Conservation (phyloP, 75 land plant genomes). For the Ceratopteris richardii region DNA sequence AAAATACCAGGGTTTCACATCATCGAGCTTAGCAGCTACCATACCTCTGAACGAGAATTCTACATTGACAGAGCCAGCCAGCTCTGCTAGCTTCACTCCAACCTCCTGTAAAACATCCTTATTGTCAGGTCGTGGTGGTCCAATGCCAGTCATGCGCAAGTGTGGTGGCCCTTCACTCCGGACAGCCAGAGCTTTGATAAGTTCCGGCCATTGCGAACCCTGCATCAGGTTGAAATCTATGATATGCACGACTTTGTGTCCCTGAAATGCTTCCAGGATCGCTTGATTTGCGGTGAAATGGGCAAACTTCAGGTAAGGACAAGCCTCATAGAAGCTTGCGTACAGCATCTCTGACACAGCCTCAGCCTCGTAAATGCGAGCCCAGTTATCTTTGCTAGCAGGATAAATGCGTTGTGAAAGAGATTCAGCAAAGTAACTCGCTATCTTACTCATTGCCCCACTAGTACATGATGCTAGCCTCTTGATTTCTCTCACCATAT, state of each 20-base stretch:
- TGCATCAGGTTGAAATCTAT: conserved; percentile 72
- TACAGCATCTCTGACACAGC: conserved; percentile 47
- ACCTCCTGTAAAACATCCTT: conserved; percentile 52
- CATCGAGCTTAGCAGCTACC: conserved; percentile 50
- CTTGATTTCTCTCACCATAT: conserved; percentile 43
- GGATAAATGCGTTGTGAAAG: conserved; percentile 51
- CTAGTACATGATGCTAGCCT: conserved; percentile 21
- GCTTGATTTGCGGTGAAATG: conserved; percentile 97
- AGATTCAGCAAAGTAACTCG: conserved; percentile 74
- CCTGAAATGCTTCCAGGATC: conserved; percentile 75
- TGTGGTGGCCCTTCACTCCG: conserved; percentile 74
- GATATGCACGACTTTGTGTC: conserved; percentile 59
- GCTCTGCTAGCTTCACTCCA: conserved; percentile 49
- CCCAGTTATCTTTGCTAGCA: neutral
- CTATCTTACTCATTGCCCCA: conserved; percentile 76
- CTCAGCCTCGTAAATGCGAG: conserved; percentile 18
- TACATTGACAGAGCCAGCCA: conserved; percentile 59
- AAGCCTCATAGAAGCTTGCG: conserved; percentile 78
- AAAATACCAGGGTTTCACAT: conserved; percentile 68
- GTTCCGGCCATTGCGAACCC: conserved; percentile 89
- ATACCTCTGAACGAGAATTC: conserved; percentile 75
- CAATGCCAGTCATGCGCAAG: conserved; percentile 76
- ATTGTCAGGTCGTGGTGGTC: conserved; percentile 52
- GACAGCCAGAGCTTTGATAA: conserved; percentile 79
- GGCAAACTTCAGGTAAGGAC: conserved; percentile 91